Evolutionary conservation across 768 basidiomycete species (phyloP), one percentile per base, ranked within the genome.

Genomic region (Arthromyces matolae): DNA sequence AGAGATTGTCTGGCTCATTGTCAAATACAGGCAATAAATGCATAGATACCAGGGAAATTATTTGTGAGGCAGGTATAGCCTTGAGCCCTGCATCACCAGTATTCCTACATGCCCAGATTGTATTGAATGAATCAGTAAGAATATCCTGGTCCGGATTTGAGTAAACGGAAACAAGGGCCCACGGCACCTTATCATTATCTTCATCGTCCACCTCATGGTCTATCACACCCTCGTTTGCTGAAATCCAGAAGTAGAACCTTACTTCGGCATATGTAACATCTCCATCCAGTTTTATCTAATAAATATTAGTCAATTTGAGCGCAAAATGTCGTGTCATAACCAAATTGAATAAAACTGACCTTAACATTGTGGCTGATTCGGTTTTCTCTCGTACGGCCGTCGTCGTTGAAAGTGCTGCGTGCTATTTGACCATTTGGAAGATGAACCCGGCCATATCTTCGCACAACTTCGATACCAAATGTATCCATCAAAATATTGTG

Each of bases 41-140:
- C 60, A 64, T 64, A 2, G 60, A 60, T 14, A 66, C 50, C 19
- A 63, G 47, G 9, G 63, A 60, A 0, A 34, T n/a, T 33, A 67
- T 61, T 7, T 7, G 3, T 25, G 51, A 51, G 3, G 53, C 28
- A 2, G 47, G 12, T 12, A 55, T 38, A 2, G 59, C 34, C 16
- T 39, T 12, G 5, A 58, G 41, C 6, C 39, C 31, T 20, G 27
- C 16, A 4, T 51, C 22, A 0, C 62, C 49, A 0, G 43, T 38
- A 7, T 55, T 42, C 2, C 12, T 8, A 5, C 59, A 63, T 2
- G 50, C 46, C 5, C 45, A 47, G 7, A 65, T 39, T 12, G 58
- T 54, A 10, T 62, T 42, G 18, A 34, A 60, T 0, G 58, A 63
- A 1, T 54, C 41, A 1, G 22, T 7, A 3, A 65, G 52, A 2